Evolutionary conservation across 1,284 basidiomycete species (phyloP), one percentile per base, ranked within the genome.

Genomic region (Ganoderma boninense): DNA sequence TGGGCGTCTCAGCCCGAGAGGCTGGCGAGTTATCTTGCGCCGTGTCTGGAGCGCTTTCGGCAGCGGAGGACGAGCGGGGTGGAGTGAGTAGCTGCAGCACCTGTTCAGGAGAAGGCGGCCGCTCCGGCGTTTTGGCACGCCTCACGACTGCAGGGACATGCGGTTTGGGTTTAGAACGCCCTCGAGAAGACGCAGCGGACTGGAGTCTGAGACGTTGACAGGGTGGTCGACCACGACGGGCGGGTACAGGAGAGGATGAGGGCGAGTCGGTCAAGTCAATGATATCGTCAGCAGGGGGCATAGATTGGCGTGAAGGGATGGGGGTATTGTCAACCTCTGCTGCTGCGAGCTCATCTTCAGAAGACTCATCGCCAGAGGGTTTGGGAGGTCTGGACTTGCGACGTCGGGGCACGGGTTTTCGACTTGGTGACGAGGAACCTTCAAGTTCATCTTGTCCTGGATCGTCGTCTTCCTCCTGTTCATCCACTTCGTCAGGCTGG

Each of bases 311-410:
- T 1, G 64, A 62, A 20, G 73, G 67, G 23, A 71, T 57, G 7
- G 79, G 80, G 11, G 82, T 78, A 66, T 86, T 82, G 73, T 85
- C 84, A 40, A 78, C 76, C 14, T 79, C 79, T 83, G 84, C 86
- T 35, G 74, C 70, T 5, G 80, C 85, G 26, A 87, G 75, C 69
- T 87, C 86, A 66, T 87, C 86, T 40, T 87, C 86, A 16, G 85
- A 74, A 6, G 67, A 85, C 40, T 80, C 80, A 46, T 80, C 77
- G 4, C 72, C 77, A 2, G 68, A 60, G 23, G 8, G 67, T 18
- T 63, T 56, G 4, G 65, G 68, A 1, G 73, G 67, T 23, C 42
- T 65, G 13, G 69, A 66, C 38, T 64, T 71, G 11, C 56, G 70
- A 40, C 61, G 73, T 13, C 32, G 68, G 10, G 59, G 64, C 49